phyloP scores from a whole-genome alignment of 2,329 filamentous ascomycete genomes.

The Neonectria faginata region DNA sequence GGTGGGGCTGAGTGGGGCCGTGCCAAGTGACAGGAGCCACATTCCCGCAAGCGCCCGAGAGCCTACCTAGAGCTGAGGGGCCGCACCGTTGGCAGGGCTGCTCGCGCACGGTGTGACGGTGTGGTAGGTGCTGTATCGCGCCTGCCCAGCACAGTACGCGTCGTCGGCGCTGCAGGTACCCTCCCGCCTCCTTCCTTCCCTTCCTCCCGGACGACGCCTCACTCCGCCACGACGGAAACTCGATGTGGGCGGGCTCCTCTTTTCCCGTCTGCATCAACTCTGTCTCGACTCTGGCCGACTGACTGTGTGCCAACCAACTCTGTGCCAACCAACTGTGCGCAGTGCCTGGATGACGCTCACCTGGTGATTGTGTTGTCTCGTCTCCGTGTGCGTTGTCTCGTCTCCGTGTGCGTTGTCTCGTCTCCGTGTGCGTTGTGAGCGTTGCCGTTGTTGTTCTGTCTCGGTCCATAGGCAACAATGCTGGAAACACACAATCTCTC shows the following conservation, averaged over 20 bases:
- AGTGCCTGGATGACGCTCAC: neutral
- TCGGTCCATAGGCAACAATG: neutral
- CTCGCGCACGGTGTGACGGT: neutral
- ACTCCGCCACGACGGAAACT: neutral
- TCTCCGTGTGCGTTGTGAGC: neutral
- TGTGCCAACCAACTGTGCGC: neutral
- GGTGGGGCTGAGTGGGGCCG: neutral
- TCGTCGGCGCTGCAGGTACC: neutral
- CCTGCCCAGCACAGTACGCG: neutral
- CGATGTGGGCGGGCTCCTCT: neutral
- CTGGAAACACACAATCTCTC: neutral
- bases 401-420: neutral
- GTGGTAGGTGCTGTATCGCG: neutral
- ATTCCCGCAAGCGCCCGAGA: constrained; percentile 8
- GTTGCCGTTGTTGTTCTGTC: neutral
- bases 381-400: too few species aligned
- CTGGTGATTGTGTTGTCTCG: neutral
- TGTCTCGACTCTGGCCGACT: neutral
- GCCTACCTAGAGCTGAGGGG: neutral
- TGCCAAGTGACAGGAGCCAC: constrained; percentile 2
- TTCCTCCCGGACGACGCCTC: neutral
- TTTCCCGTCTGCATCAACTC: neutral
- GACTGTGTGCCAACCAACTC: neutral
- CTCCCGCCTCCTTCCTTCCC: neutral
- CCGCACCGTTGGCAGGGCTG: neutral